These are phyloP conservation scores for Citrus australasica DNA, from an alignment of 345 rosid species.

Conservation along the genomic window DNA sequence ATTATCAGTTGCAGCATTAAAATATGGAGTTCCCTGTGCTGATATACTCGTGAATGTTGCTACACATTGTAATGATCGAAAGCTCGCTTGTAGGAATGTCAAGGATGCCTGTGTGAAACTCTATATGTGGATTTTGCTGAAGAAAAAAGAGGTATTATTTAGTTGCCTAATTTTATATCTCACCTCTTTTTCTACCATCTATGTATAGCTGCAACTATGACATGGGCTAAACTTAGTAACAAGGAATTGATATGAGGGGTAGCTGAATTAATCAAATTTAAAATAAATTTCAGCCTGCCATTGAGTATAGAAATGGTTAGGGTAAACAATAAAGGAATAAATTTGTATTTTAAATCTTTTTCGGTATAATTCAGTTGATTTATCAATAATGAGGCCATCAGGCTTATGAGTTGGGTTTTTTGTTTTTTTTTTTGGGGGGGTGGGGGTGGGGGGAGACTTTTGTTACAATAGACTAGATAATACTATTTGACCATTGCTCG, in stretches of 20 bases:
- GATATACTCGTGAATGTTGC: constrained; percentile 54
- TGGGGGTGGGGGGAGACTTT: no score
- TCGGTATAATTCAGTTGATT: not conserved
- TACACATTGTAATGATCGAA: constrained; percentile 62
- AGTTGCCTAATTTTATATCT: not conserved
- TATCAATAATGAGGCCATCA: not conserved
- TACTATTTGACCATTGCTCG: not conserved
- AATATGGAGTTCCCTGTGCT: constrained; percentile 52
- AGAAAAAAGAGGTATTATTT: constrained; percentile 56
- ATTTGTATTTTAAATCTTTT: not conserved
- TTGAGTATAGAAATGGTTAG: not conserved
- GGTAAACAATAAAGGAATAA: not conserved
- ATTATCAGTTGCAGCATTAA: constrained; percentile 53
- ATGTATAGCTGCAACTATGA: not conserved
- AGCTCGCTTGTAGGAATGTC: constrained; percentile 68
- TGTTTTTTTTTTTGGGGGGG: no score
- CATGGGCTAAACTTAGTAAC: not conserved
- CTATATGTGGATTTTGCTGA: constrained; percentile 74
- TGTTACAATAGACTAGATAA: not conserved
- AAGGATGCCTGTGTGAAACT: constrained; percentile 81
- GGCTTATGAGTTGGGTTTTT: no score
- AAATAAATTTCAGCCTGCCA: not conserved
- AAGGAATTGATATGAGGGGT: not conserved
- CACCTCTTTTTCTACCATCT: not conserved
- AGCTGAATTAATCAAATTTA: not conserved